phyloP scores from a whole-genome alignment of 2,329 filamentous ascomycete genomes.

The Xylaria sp. region DNA sequence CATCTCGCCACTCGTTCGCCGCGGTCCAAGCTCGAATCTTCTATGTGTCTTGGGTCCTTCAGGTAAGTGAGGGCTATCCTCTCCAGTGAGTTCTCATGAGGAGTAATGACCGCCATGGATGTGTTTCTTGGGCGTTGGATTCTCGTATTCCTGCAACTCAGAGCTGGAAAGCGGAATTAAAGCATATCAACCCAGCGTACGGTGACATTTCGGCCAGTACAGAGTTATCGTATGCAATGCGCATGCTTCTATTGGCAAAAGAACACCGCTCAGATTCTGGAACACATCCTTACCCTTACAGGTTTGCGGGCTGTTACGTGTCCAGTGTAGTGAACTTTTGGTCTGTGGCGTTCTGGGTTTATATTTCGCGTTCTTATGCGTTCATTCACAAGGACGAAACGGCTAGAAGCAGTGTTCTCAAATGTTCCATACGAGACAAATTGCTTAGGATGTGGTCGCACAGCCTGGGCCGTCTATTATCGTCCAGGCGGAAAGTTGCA shows the following conservation, averaged over 20 bases:
- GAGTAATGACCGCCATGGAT: background rate
- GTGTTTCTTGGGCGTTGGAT: conserved; percentile 8
- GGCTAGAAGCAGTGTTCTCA: conserved; percentile 44
- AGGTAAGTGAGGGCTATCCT: background rate
- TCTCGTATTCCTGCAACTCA: conserved; percentile 11
- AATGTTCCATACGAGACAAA: conserved; percentile 46
- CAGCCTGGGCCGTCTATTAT: conserved; percentile 44
- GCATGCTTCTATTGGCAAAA: conserved; percentile 41
- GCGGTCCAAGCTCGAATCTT: conserved; percentile 7
- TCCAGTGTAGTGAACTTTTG: conserved; percentile 37
- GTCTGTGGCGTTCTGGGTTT: conserved; percentile 33
- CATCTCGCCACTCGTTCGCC: conserved; percentile 25
- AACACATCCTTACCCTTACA: conserved; percentile 41
- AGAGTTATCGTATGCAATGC: conserved; percentile 41
- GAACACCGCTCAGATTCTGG: conserved; percentile 40
- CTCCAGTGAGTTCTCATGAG: background rate
- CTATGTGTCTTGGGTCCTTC: background rate
- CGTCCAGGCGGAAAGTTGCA: conserved; percentile 49
- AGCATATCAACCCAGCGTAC: conserved; percentile 29
- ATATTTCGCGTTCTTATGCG: conserved; percentile 35
- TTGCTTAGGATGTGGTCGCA: conserved; percentile 31
- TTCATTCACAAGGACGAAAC: conserved; percentile 38
- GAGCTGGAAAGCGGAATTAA: conserved; percentile 10
- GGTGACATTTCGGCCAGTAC: conserved; percentile 45
- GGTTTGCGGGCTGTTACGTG: conserved; percentile 43